These are phyloP conservation scores for Microglena sp. DNA, from an alignment of 139 green algal genomes.

Conservation along the genomic window DNA sequence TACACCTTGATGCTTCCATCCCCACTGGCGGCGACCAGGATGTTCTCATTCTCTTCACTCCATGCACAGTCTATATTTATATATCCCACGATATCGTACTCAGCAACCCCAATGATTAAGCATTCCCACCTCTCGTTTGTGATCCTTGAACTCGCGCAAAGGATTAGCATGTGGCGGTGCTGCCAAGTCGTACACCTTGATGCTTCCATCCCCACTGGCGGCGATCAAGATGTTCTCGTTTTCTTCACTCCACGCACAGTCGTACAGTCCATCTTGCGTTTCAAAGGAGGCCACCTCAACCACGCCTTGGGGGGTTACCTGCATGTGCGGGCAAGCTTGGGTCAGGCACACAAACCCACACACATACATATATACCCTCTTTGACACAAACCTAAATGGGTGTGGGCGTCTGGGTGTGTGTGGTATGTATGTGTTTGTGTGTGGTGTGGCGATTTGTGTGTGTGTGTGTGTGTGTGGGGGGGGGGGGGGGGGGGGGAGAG, in stretches of 20 bases:
- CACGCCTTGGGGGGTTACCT: conserved; percentile 66
- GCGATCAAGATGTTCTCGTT: conserved; percentile 91
- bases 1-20: conserved; percentile 92
- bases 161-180: conserved; percentile 71
- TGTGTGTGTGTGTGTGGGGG: too few species aligned
- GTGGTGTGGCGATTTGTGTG: too few species aligned
- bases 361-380: background rate
- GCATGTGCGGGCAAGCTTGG: conserved; percentile 2
- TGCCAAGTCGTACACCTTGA: conserved; percentile 86
- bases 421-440: too few species aligned
- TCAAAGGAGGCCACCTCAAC: conserved; percentile 76
- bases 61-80: conserved; percentile 90
- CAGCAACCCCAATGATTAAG: too few species aligned
- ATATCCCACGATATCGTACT: too few species aligned
- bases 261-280: conserved; percentile 92
- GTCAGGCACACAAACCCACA: background rate
- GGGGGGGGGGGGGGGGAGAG: background rate
- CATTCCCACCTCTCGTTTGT: conserved; percentile 80
- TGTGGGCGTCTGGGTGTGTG: conserved; percentile 2
- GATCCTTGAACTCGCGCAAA: conserved; percentile 74
- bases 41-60: conserved; percentile 92
- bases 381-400: background rate
- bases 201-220: conserved; percentile 81
- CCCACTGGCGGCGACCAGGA: conserved; percentile 78
- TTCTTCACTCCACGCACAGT: conserved; percentile 91